These are phyloP conservation scores for Dictyostelium brefeldianum DNA, from an alignment of 78 protist species.

Conservation along the genomic window DNA sequence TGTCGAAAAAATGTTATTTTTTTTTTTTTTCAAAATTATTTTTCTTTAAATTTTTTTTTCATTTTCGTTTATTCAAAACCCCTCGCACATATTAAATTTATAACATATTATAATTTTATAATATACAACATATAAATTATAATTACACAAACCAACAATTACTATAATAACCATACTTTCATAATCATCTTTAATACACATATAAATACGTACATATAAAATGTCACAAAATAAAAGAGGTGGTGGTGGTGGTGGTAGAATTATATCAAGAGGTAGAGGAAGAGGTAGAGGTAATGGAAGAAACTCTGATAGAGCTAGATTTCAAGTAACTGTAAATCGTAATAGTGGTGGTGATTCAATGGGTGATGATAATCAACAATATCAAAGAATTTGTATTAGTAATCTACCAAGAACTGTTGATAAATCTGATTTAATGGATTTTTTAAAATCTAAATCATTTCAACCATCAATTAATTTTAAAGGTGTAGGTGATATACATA, in stretches of 20 bases:
- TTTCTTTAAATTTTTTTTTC: too few species aligned
- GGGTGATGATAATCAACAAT: neutral
- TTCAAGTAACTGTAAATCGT: neutral
- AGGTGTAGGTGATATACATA: constrained; percentile 6
- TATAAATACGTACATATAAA: neutral
- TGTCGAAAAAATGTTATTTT: too few species aligned
- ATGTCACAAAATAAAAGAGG: constrained; percentile 14
- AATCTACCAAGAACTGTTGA: constrained; percentile 43
- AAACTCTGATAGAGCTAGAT: neutral
- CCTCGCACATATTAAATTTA: too few species aligned
- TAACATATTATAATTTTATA: too few species aligned
- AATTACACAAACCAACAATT: too few species aligned
- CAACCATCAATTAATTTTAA: constrained; percentile 29
- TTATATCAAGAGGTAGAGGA: constrained; percentile 13
- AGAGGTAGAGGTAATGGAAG: constrained; percentile 43
- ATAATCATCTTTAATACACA: too few species aligned
- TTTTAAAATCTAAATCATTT: constrained; percentile 18
- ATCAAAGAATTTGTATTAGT: constrained; percentile 6
- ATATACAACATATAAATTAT: too few species aligned
- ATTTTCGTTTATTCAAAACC: too few species aligned
- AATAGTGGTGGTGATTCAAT: neutral
- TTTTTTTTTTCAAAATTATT: too few species aligned
- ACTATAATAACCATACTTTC: too few species aligned
- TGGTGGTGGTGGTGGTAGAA: constrained; percentile 35
- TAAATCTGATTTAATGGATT: constrained; percentile 28